phyloP scores from a whole-genome alignment of 441 rosid species.

The Euphorbia celastroides region DNA sequence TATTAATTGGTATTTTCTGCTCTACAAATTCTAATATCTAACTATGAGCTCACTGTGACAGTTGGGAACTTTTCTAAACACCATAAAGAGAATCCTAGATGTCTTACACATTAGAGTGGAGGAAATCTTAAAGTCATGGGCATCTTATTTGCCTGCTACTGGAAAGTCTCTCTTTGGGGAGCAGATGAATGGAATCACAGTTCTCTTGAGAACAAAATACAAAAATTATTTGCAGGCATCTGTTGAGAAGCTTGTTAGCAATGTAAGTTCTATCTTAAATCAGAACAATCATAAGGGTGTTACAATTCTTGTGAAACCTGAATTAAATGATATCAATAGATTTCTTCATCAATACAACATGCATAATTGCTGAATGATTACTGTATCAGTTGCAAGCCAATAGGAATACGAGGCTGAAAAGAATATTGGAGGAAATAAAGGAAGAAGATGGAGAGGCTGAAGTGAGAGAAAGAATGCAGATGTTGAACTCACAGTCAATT shows the following conservation, averaged over 20 bases:
- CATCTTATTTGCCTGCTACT: slow-evolving; percentile 60
- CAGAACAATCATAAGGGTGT: background rate
- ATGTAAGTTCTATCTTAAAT: slow-evolving; percentile 45
- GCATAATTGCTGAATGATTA: background rate
- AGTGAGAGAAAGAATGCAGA: slow-evolving; percentile 86
- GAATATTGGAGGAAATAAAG: slow-evolving; percentile 79
- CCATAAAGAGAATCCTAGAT: slow-evolving; percentile 89
- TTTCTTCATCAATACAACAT: background rate
- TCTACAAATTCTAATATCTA: slow-evolving; percentile 7
- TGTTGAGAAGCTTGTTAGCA: slow-evolving; percentile 80
- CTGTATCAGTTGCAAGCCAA: slow-evolving; percentile 23
- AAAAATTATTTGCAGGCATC: slow-evolving; percentile 86
- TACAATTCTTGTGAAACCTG: background rate
- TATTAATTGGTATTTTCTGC: background rate
- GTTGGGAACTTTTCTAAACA: slow-evolving; percentile 85
- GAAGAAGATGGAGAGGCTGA: slow-evolving; percentile 91
- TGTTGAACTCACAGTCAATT: slow-evolving; percentile 54
- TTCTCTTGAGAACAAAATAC: slow-evolving; percentile 84
- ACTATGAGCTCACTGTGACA: slow-evolving; percentile 28
- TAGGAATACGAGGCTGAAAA: slow-evolving; percentile 64
- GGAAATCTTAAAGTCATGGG: slow-evolving; percentile 86
- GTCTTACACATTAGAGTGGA: slow-evolving; percentile 78
- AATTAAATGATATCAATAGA: background rate
- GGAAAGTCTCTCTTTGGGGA: slow-evolving; percentile 80
- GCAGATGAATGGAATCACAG: slow-evolving; percentile 87